Conservation (phyloP, 1,284 basidiomycete species). For the Malassezia vespertilionis region DNA sequence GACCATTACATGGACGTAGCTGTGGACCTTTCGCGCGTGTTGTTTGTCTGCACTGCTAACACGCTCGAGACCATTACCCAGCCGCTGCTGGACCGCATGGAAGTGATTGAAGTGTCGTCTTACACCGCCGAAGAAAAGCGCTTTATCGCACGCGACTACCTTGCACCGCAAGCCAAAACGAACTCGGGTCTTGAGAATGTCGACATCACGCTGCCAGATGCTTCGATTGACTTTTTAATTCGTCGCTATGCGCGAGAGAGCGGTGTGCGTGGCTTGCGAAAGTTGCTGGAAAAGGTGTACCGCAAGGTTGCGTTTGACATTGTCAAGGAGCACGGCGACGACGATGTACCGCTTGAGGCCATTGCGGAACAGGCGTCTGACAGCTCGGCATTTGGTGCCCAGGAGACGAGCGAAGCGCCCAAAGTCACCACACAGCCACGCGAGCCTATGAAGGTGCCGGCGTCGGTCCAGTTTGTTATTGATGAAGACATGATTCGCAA, state of each 20-base stretch:
- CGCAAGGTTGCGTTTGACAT: conserved; percentile 90
- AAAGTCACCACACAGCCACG: conserved; percentile 65
- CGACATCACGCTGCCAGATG: conserved; percentile 39
- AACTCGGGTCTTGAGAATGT: conserved; percentile 61
- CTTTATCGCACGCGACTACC: conserved; percentile 79
- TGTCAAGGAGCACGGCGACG: conserved; percentile 78
- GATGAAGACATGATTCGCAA: conserved; percentile 80
- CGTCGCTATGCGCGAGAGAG: conserved; percentile 95
- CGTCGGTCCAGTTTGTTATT: conserved; percentile 67
- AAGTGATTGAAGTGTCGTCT: conserved; percentile 73
- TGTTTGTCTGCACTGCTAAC: conserved; percentile 80
- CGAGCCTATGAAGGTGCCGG: conserved; percentile 70
- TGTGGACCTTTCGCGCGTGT: conserved; percentile 84
- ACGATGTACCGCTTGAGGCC: not conserved
- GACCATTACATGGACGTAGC: conserved; percentile 98
- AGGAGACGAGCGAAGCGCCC: conserved; percentile 20
- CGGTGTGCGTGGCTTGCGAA: conserved; percentile 52
- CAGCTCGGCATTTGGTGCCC: conserved; percentile 2
- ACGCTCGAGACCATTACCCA: conserved; percentile 85
- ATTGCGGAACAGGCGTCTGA: not conserved
- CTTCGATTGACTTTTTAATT: conserved; percentile 76
- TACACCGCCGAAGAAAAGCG: conserved; percentile 96
- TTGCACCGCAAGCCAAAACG: conserved; percentile 88
- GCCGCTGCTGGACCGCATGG: conserved; percentile 77
- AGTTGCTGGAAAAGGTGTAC: conserved; percentile 65